These are phyloP conservation scores for Obba rivulosa DNA, from an alignment of 768 basidiomycete genomes.

Conservation along the genomic window DNA sequence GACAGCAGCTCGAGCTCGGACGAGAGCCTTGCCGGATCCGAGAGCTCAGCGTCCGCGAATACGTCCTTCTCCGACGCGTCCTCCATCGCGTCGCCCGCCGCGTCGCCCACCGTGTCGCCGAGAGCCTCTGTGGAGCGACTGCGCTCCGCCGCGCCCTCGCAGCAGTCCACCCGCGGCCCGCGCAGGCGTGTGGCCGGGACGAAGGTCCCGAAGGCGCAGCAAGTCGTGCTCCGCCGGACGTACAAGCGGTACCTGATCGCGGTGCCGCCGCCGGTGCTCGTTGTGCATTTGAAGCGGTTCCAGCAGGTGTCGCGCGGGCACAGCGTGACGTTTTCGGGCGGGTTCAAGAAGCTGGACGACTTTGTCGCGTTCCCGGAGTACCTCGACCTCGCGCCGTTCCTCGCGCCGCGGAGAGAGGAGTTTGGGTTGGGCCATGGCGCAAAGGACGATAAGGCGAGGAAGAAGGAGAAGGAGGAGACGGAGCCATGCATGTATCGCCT, in stretches of 20 bases:
- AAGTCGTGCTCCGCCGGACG: constrained; percentile 74
- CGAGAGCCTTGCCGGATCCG: constrained; percentile 20
- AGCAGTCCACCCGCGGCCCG: no score
- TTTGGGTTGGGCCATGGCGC: constrained; percentile 43
- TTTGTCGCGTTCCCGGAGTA: constrained; percentile 86
- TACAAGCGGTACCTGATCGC: constrained; percentile 95
- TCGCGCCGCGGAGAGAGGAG: constrained; percentile 76
- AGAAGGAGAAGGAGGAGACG: constrained; percentile 16
- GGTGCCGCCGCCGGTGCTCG: constrained; percentile 78
- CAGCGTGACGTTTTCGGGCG: constrained; percentile 57
- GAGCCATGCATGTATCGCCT: constrained; percentile 57
- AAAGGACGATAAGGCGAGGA: constrained; percentile 16
- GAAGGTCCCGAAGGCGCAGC: constrained; percentile 38
- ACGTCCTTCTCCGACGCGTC: constrained; percentile 32
- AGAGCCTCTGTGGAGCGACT: constrained; percentile 25
- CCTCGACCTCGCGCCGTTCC: constrained; percentile 80
- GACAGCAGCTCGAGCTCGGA: constrained; percentile 17
- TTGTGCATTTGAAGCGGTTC: constrained; percentile 92
- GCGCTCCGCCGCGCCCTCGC: not conserved
- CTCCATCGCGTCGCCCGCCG: constrained; percentile 17
- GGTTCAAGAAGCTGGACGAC: constrained; percentile 89
- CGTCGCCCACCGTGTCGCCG: constrained; percentile 22
- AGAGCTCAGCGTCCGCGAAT: constrained; percentile 22
- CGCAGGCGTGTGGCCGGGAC: no score
- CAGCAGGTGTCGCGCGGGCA: constrained; percentile 72